Evolutionary conservation across 2,329 filamentous ascomycete species (phyloP), one percentile per base, ranked within the genome.

Genomic region (Alternaria sp.): DNA sequence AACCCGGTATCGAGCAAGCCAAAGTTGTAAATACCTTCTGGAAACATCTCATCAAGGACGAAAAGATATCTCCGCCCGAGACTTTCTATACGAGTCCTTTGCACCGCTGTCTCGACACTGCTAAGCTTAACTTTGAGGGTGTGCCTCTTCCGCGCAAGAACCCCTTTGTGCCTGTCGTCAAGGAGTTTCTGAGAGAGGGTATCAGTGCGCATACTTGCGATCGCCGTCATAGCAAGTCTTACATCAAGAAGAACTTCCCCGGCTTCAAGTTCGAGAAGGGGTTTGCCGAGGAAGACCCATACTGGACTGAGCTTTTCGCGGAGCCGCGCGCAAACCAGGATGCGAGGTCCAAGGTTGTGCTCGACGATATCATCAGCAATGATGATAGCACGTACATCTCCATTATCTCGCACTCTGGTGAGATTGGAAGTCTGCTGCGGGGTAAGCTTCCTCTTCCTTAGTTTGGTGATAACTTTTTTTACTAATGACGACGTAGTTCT

Each of bases 191-290:
- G 64, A 83, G 89, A 30, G 90, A 92, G 75, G 85, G 86, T 2
- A 86, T 91, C 56, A 87, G 85, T 54, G 85, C 88, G 42, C 89
- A 91, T 71, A 91, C 89, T 0, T 92, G 90, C 72, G 88, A 92
- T 75, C 83, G 85, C 30, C 82, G 89, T 9, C 85, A 84, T 22
- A 84, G 78, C 66, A 85, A 82, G 68, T 81, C 83, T 0, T 82
- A 83, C 59, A 88, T 91, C 62, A 76, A 78, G 16, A 62, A 77
- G 3, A 79, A 82, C 4, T 86, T 87, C 49, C 87, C 87, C 0
- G 72, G 65, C 1, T 89, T 84, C 69, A 68, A 66, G 5, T 86
- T 91, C 49, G 89, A 91, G 75, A 72, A 78, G 1, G 87, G 86
- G 0, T 91, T 92, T 67, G 72, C 81, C 0, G 88, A 91, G 71